phyloP scores from a whole-genome alignment of 805 yeast species.

The Ogataea zsoltii region DNA sequence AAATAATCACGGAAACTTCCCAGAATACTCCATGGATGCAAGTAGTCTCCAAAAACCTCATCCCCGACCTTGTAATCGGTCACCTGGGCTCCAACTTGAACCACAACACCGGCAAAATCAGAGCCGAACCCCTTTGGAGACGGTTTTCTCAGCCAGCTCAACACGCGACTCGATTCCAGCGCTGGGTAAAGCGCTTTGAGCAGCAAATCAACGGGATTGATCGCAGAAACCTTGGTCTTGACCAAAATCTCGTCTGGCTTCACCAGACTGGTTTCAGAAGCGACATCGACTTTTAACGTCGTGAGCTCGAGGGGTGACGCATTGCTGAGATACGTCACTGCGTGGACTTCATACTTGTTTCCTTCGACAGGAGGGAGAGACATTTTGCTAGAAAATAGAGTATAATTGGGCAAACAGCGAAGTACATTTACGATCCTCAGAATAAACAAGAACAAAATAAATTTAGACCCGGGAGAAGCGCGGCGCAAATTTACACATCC shows the following conservation, averaged over 20 bases:
- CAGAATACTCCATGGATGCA: background rate
- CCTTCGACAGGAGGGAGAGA: constrained; percentile 6
- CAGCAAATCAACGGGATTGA: constrained; percentile 23
- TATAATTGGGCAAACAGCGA: too few species aligned
- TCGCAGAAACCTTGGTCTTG: constrained; percentile 16
- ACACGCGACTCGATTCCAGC: background rate
- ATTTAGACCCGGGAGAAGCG: too few species aligned
- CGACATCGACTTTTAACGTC: constrained; percentile 7
- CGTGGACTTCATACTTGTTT: constrained; percentile 9
- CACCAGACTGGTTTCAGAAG: constrained; percentile 8
- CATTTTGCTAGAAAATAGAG: too few species aligned
- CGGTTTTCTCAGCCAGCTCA: background rate
- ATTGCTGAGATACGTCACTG: constrained; percentile 13
- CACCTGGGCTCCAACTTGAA: constrained; percentile 20
- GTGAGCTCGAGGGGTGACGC: constrained; percentile 16
- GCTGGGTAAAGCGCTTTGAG: constrained; percentile 10
- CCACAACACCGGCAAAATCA: constrained; percentile 24
- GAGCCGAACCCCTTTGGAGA: constrained; percentile 17
- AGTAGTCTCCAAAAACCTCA: constrained; percentile 15
- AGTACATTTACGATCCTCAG: too few species aligned
- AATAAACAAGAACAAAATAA: too few species aligned
- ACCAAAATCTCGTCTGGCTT: constrained; percentile 19
- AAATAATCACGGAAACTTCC: constrained; percentile 52
- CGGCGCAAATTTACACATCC: too few species aligned
- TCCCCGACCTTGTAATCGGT: constrained; percentile 17